phyloP scores from a whole-genome alignment of 1,139 yeast species.

The Kodamaea suecica region DNA sequence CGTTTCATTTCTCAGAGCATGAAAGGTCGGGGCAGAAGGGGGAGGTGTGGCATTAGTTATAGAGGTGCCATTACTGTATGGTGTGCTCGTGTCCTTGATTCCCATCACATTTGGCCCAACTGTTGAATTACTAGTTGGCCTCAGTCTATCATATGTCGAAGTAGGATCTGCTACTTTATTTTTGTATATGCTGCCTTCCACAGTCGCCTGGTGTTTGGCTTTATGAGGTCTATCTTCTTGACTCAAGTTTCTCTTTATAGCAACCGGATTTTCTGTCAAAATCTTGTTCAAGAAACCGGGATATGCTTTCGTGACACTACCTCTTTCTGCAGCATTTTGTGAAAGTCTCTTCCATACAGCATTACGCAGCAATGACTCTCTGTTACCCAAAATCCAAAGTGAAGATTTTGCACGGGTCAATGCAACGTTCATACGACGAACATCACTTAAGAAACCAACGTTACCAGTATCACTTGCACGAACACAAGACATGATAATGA shows the following conservation, averaged over 20 bases:
- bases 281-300: slow-evolving; percentile 35
- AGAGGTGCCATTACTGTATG: no score
- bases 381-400: slow-evolving; percentile 88
- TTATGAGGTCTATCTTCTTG: no score
- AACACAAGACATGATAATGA: slow-evolving; percentile 91
- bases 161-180: no score
- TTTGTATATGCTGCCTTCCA: no score
- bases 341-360: slow-evolving; percentile 68
- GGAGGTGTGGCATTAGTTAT: no score
- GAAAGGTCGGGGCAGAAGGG: no score
- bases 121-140: no score
- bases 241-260: slow-evolving; percentile 1
- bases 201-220: no score
- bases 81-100: no score
- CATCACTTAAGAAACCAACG: slow-evolving; percentile 86
- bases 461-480: slow-evolving; percentile 68
- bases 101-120: no score
- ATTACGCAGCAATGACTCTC: slow-evolving; percentile 57
- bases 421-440: slow-evolving; percentile 94
- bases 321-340: slow-evolving; percentile 56
- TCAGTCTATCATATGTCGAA: no score
- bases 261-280: neutral
- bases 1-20: no score
- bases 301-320: slow-evolving; percentile 29
- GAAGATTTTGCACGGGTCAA: slow-evolving; percentile 91